These are phyloP conservation scores for Microstegium vimineum DNA, from an alignment of 176 grass and related monocot genomes.

Conservation along the genomic window DNA sequence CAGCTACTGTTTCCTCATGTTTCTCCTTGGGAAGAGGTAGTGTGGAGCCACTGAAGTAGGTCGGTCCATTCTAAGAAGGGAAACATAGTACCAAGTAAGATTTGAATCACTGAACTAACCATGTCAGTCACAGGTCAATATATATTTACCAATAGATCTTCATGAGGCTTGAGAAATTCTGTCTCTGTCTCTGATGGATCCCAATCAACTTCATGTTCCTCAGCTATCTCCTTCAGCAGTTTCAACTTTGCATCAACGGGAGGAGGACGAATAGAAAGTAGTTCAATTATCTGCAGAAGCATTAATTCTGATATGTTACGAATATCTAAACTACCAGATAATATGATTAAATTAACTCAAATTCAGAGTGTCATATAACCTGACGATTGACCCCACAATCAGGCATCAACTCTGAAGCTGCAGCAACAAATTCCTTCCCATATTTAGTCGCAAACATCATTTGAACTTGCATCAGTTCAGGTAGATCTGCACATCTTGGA, in stretches of 20 bases:
- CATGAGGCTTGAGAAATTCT: slow-evolving; percentile 82
- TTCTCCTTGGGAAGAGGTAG: slow-evolving; percentile 76
- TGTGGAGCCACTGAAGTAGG: slow-evolving; percentile 62
- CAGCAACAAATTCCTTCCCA: slow-evolving; percentile 86
- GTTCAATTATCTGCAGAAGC: slow-evolving; percentile 85
- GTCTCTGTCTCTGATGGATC: slow-evolving; percentile 79
- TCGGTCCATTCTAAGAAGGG: slow-evolving; percentile 76
- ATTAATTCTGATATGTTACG: slow-evolving; percentile 4
- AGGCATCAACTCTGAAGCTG: slow-evolving; percentile 79
- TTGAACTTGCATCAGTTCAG: slow-evolving; percentile 84
- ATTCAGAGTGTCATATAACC: slow-evolving; percentile 43
- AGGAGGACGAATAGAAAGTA: slow-evolving; percentile 85
- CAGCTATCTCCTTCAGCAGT: slow-evolving; percentile 92
- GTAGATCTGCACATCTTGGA: slow-evolving; percentile 88
- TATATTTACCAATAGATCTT: slow-evolving; percentile 83
- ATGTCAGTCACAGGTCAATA: slow-evolving; percentile 2
- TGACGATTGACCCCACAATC: slow-evolving; percentile 96
- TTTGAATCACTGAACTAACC: slow-evolving; percentile 6
- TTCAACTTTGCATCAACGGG: slow-evolving; percentile 77
- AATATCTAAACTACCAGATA: not conserved
- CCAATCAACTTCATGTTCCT: slow-evolving; percentile 97
- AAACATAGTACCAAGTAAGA: slow-evolving; percentile 4
- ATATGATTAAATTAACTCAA: not conserved
- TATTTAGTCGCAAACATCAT: slow-evolving; percentile 95
- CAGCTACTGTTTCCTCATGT: slow-evolving; percentile 46